Conservation (phyloP, 768 basidiomycete genomes). For the Suillus subalutaceus region DNA sequence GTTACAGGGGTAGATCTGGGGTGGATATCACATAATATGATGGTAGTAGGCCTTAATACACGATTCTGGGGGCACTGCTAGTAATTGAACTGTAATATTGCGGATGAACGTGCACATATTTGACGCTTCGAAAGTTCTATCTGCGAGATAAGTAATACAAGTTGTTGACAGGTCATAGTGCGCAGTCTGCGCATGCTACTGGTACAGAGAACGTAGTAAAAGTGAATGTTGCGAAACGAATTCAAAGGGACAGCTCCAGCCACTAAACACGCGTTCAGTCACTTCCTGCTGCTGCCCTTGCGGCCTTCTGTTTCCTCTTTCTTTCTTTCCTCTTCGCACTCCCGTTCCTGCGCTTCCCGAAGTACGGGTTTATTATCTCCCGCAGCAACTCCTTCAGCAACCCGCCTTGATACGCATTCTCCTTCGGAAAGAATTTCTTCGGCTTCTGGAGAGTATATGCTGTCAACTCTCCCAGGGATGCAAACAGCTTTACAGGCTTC, state of each 20-base stretch:
- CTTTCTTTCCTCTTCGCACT: conserved; percentile 20
- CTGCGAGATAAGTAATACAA: neutral
- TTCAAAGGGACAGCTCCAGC: neutral
- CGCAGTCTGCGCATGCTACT: neutral
- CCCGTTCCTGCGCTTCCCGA: conserved; percentile 22
- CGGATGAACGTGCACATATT: neutral
- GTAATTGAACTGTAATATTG: neutral
- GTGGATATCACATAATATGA: neutral
- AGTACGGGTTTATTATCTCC: conserved; percentile 20
- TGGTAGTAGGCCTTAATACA: neutral
- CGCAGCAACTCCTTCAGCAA: conserved; percentile 30
- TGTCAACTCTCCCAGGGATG: conserved; percentile 22
- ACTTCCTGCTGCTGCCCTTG: neutral
- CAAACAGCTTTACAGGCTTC: conserved; percentile 23
- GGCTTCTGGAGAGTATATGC: conserved; percentile 21
- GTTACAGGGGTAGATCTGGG: neutral
- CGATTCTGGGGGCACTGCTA: neutral
- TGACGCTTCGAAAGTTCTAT: neutral
- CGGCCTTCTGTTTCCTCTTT: conserved; percentile 19
- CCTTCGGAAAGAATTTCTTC: conserved; percentile 29
- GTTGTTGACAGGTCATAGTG: neutral
- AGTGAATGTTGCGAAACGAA: neutral
- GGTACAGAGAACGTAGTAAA: neutral
- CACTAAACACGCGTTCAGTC: neutral
- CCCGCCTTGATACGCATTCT: conserved; percentile 31